phyloP scores from a whole-genome alignment of 2,329 filamentous ascomycete species.

The Polychaeton citri region DNA sequence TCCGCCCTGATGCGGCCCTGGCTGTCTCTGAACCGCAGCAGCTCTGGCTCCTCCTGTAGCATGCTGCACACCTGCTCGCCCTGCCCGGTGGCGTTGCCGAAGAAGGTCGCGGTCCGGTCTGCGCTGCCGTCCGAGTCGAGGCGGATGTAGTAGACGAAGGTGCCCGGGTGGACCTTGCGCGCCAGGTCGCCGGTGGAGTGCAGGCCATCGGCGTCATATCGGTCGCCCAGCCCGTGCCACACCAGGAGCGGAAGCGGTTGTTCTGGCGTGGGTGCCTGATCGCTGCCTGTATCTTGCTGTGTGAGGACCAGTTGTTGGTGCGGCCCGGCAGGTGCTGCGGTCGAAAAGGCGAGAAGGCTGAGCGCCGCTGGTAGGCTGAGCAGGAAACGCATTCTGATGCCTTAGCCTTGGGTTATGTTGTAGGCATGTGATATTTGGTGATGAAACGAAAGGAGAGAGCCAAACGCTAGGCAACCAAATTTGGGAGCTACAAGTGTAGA shows the following conservation, averaged over 20 bases:
- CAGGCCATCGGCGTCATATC: constrained; percentile 64
- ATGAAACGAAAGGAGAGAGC: too few relatives aligned
- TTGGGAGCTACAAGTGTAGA: constrained; percentile 5
- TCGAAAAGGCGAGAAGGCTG: constrained; percentile 3
- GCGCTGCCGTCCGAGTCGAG: constrained; percentile 50
- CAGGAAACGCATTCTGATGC: too few relatives aligned
- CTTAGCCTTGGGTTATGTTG: too few relatives aligned
- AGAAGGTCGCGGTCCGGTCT: constrained; percentile 76
- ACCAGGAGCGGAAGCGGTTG: constrained; percentile 72
- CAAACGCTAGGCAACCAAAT: too few relatives aligned
- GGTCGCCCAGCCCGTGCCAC: constrained; percentile 81
- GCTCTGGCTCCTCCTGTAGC: constrained; percentile 61
- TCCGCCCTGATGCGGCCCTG: constrained; percentile 49
- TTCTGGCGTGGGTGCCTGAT: constrained; percentile 4
- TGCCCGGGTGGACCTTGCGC: constrained; percentile 62
- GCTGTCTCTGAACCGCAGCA: constrained; percentile 48
- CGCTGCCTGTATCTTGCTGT: too few relatives aligned
- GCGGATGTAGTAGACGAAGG: constrained; percentile 67
- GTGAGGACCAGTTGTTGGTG: constrained; percentile 1
- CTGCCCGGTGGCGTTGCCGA: constrained; percentile 78
- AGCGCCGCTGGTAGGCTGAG: constrained; percentile 9
- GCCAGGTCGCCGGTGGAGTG: constrained; percentile 57
- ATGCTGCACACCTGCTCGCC: constrained; percentile 64
- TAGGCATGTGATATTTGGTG: too few relatives aligned
- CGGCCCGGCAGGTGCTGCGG: constrained; percentile 3